phyloP scores from a whole-genome alignment of 2,329 filamentous ascomycete genomes.

The Kalmusia sp. region DNA sequence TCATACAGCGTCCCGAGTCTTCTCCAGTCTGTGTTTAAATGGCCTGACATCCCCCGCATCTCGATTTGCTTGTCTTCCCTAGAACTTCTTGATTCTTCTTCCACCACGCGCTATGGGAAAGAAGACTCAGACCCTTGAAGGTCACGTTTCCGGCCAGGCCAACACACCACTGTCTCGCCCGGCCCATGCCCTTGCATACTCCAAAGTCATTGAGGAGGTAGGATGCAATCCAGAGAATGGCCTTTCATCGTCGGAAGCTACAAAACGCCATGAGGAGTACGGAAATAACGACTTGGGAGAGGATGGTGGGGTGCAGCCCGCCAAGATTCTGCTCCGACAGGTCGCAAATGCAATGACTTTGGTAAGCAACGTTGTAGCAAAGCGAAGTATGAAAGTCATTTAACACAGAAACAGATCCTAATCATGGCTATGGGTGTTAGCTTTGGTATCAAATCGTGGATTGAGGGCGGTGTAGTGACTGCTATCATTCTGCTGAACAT shows the following conservation, averaged over 20 bases:
- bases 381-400: background rate
- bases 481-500: conserved; percentile 56
- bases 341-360: conserved; percentile 80
- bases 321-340: conserved; percentile 75
- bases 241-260: conserved; percentile 66
- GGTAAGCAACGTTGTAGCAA: conserved; percentile 46
- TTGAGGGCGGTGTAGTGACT: conserved; percentile 57
- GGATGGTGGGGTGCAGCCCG: conserved; percentile 70
- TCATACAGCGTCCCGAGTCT: background rate
- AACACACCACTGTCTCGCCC: conserved; percentile 66
- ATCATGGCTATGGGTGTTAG: conserved; percentile 58
- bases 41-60: conserved; percentile 32
- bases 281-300: conserved; percentile 76
- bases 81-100: conserved; percentile 30
- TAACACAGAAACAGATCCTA: conserved; percentile 36
- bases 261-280: conserved; percentile 64
- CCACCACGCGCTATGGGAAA: conserved; percentile 44
- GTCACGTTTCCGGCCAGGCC: conserved; percentile 54
- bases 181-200: conserved; percentile 65
- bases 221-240: conserved; percentile 68
- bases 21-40: conserved; percentile 31
- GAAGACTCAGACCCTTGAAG: conserved; percentile 42
- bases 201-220: conserved; percentile 62
- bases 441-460: conserved; percentile 55
- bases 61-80: conserved; percentile 37